Conservation (phyloP, 768 basidiomycete species). For the Dendrothele bispora region DNA sequence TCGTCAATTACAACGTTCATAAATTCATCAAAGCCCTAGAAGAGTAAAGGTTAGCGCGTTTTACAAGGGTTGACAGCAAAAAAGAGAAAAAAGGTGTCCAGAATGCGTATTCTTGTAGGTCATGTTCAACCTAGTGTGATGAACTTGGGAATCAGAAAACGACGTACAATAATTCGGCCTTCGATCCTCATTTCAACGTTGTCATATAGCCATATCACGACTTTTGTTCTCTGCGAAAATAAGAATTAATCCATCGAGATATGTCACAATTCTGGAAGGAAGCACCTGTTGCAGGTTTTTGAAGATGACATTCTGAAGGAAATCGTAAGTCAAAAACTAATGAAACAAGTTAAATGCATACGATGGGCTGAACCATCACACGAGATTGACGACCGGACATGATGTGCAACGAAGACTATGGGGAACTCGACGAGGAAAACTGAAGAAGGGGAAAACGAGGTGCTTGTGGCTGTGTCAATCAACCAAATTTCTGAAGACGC, state of each 20-base stretch:
- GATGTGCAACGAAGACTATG: slow-evolving; percentile 27
- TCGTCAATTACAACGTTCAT: slow-evolving; percentile 98
- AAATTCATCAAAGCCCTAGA: slow-evolving; percentile 97
- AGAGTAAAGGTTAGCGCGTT: slow-evolving; percentile 20
- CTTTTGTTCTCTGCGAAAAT: slow-evolving; percentile 66
- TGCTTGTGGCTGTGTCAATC: slow-evolving; percentile 3
- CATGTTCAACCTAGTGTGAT: slow-evolving; percentile 38
- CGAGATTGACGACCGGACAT: slow-evolving; percentile 95
- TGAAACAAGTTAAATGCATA: slow-evolving; percentile 37
- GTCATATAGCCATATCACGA: slow-evolving; percentile 95
- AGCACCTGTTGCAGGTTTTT: slow-evolving; percentile 89
- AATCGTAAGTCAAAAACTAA: slow-evolving; percentile 12
- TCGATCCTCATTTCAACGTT: slow-evolving; percentile 97
- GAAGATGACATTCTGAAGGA: slow-evolving; percentile 88
- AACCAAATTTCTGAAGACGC: slow-evolving; percentile 30
- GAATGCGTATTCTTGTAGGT: slow-evolving; percentile 33
- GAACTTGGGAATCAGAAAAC: slow-evolving; percentile 14
- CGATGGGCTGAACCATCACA: slow-evolving; percentile 99
- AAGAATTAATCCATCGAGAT: slow-evolving; percentile 13
- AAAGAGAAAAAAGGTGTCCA: slow-evolving; percentile 7
- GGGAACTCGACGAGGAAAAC: slow-evolving; percentile 8
- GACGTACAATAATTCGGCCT: slow-evolving; percentile 90
- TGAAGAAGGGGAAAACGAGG: background rate
- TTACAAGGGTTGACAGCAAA: background rate
- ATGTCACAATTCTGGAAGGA: slow-evolving; percentile 1